phyloP scores from a whole-genome alignment of 2,329 filamentous ascomycete species.

The Penicillium sp. region DNA sequence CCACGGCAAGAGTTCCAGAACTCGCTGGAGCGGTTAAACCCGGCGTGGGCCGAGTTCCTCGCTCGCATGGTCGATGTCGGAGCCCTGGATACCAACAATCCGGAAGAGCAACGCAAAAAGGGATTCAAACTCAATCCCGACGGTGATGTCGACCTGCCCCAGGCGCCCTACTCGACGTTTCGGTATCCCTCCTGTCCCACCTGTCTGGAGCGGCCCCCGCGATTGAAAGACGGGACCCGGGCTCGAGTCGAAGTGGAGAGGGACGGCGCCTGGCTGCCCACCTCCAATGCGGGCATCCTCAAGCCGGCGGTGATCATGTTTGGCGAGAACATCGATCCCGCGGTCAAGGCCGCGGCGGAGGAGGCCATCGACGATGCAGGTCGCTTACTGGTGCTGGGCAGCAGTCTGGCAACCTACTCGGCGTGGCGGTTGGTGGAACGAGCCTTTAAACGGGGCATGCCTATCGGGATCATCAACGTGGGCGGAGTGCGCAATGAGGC shows the following conservation, averaged over 20 bases:
- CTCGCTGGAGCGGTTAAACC: constrained; percentile 72
- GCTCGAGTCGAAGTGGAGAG: constrained; percentile 62
- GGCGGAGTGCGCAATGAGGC: constrained; percentile 45
- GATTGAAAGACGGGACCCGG: constrained; percentile 48
- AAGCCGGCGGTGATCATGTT: constrained; percentile 97
- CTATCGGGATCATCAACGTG: constrained; percentile 81
- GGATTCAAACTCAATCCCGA: constrained; percentile 86
- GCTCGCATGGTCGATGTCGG: constrained; percentile 64
- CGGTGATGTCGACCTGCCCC: constrained; percentile 84
- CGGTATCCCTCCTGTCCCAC: constrained; percentile 82
- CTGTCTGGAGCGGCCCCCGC: constrained; percentile 62
- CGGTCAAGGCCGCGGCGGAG: constrained; percentile 71
- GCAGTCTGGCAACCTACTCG: constrained; percentile 88
- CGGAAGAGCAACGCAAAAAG: constrained; percentile 57
- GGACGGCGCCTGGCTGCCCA: constrained; percentile 70
- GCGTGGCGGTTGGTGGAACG: constrained; percentile 84
- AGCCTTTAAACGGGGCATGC: constrained; percentile 74
- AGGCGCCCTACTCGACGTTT: constrained; percentile 82
- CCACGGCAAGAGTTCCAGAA: constrained; percentile 69
- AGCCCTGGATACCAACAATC: constrained; percentile 71
- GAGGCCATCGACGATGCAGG: constrained; percentile 70
- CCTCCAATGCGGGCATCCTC: constrained; percentile 68
- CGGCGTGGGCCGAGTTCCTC: constrained; percentile 75
- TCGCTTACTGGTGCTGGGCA: constrained; percentile 73
- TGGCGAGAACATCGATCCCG: constrained; percentile 71